phyloP scores from a whole-genome alignment of 1,284 basidiomycete genomes.

The Peniophora sp. region DNA sequence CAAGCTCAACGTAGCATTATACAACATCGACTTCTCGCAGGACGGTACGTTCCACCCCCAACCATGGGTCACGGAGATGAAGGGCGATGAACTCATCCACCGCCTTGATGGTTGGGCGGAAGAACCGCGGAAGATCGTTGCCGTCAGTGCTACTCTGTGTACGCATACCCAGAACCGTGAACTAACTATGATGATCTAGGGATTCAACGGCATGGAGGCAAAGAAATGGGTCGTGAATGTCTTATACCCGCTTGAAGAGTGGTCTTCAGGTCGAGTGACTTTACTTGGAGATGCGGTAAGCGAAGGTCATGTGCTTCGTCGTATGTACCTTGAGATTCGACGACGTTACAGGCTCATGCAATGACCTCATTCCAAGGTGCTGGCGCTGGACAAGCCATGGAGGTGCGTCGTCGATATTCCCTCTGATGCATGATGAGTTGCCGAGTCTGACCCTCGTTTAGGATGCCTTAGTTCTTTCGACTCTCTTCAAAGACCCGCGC shows the following conservation, averaged over 20 bases:
- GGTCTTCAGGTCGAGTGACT: conserved; percentile 30
- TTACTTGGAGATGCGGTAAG: conserved; percentile 43
- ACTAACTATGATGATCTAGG: not conserved
- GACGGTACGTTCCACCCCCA: conserved; percentile 27
- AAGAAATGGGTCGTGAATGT: conserved; percentile 44
- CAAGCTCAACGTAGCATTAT: conserved; percentile 34
- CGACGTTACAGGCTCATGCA: conserved; percentile 33
- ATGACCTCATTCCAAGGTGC: conserved; percentile 48
- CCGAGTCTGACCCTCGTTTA: not conserved
- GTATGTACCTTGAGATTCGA: not conserved
- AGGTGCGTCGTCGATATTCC: conserved; percentile 25
- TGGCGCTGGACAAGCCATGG: conserved; percentile 49
- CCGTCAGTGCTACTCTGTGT: conserved; percentile 24
- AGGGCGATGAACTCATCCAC: conserved; percentile 16
- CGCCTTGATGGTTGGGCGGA: conserved; percentile 32
- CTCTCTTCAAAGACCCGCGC: not conserved
- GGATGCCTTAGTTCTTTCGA: not conserved
- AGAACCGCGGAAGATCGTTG: conserved; percentile 29
- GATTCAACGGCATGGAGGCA: conserved; percentile 13
- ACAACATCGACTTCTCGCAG: conserved; percentile 20
- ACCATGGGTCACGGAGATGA: conserved; percentile 25
- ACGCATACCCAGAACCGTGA: too few species aligned
- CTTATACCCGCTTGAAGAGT: conserved; percentile 29
- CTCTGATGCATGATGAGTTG: not conserved
- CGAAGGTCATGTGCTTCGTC: not conserved